Evolutionary conservation across 2,329 filamentous ascomycete genomes (phyloP).

Genomic region (Penicillium brevicompactum): DNA sequence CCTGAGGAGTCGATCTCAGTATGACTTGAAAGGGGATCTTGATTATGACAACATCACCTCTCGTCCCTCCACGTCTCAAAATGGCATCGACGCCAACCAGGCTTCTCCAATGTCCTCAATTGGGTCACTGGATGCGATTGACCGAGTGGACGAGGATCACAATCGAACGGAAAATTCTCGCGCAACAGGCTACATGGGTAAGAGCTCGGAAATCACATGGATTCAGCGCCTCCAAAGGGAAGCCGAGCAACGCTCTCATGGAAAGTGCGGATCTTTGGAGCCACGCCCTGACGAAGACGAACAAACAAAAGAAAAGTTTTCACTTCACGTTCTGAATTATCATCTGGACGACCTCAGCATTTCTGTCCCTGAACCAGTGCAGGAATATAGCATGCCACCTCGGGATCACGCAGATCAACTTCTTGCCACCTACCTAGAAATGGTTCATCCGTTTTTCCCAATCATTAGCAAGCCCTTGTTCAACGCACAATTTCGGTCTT

Average conservation of each 20-base stretch:
- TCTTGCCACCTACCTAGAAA: constrained; percentile 37
- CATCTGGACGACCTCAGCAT: constrained; percentile 41
- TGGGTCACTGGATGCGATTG: constrained; percentile 12
- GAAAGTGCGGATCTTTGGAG: neutral
- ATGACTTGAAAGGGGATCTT: neutral
- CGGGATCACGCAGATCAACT: constrained; percentile 36
- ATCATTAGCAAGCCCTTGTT: constrained; percentile 39
- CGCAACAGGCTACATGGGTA: constrained; percentile 15
- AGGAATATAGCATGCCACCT: constrained; percentile 38
- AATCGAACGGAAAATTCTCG: constrained; percentile 10
- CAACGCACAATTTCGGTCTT: constrained; percentile 32
- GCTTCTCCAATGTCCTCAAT: constrained; percentile 4
- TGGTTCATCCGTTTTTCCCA: constrained; percentile 41
- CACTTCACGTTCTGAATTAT: constrained; percentile 23
- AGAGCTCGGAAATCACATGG: constrained; percentile 19
- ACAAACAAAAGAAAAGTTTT: neutral
- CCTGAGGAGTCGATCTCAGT: neutral
- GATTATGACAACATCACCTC: neutral
- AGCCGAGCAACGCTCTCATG: neutral
- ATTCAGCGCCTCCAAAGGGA: constrained; percentile 10
- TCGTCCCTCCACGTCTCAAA: neutral
- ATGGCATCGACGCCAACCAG: neutral
- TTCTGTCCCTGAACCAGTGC: constrained; percentile 33
- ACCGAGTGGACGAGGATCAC: constrained; percentile 13
- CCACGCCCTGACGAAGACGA: neutral